Percentiles rank a stretch among this genome's conserved stretches.
These are phyloP conservation scores for Ogataea pini DNA, from an alignment of 805 yeast species.

Conservation along the genomic window DNA sequence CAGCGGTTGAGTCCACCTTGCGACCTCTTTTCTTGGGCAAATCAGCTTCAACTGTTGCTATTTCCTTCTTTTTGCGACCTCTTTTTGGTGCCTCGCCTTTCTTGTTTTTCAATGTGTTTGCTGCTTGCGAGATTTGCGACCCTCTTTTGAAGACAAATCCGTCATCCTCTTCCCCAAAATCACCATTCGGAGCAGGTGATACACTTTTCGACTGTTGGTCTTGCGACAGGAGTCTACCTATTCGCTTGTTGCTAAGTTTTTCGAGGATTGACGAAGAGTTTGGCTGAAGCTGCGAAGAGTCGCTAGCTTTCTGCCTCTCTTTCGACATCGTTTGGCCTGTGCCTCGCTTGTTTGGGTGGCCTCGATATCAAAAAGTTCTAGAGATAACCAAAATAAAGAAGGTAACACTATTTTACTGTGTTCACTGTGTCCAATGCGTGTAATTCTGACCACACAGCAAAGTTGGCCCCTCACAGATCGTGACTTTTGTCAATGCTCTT, in stretches of 20 bases:
- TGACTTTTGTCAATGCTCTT: conserved; percentile 2
- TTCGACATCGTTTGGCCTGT: conserved; percentile 12
- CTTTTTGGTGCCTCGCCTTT: not conserved
- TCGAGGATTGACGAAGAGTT: conserved; percentile 18
- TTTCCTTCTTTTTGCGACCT: conserved; percentile 1
- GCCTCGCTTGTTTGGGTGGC: not conserved
- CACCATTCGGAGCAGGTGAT: conserved; percentile 10
- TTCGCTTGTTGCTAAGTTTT: conserved; percentile 13
- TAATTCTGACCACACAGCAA: conserved; percentile 1
- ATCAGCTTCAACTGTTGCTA: not conserved
- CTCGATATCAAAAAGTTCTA: not conserved
- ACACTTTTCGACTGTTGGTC: conserved; percentile 12
- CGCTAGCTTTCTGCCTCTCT: conserved; percentile 12
- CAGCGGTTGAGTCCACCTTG: not conserved
- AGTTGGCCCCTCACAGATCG: not conserved
- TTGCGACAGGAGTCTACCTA: conserved; percentile 18
- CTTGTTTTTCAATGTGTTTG: not conserved
- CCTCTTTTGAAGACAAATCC: conserved; percentile 26
- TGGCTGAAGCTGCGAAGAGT: conserved; percentile 12
- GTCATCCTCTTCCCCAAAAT: conserved; percentile 23
- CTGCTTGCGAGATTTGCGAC: conserved; percentile 13
- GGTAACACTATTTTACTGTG: not conserved
- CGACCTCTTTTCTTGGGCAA: not conserved
- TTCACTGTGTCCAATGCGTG: not conserved
- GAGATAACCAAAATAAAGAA: conserved; percentile 4